These are phyloP conservation scores for Euptelea pleiosperma DNA, from an alignment of 164 flowering plant species.

Conservation along the genomic window DNA sequence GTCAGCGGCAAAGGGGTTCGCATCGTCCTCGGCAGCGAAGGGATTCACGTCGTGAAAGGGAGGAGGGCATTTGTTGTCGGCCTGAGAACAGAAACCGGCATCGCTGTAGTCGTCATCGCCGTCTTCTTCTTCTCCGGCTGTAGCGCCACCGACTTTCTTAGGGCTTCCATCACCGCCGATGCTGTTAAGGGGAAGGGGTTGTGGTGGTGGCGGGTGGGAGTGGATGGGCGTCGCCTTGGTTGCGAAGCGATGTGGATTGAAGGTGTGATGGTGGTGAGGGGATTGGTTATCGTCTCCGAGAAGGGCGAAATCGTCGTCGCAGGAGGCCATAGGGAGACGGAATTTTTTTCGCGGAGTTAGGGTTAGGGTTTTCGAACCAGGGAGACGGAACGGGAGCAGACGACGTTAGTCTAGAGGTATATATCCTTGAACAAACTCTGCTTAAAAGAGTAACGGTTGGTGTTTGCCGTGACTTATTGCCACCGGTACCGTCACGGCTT, in stretches of 20 bases:
- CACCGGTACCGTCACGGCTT: constrained; percentile 36
- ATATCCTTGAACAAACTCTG: constrained; percentile 13
- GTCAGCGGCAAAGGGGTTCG: constrained; percentile 31
- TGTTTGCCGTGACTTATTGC: constrained; percentile 21
- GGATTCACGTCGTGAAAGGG: constrained; percentile 22
- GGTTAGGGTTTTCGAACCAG: constrained; percentile 22
- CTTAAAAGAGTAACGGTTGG: constrained; percentile 32
- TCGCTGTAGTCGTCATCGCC: constrained; percentile 28
- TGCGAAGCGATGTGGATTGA: constrained; percentile 10
- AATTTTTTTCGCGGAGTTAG: constrained; percentile 5
- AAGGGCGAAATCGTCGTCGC: constrained; percentile 38
- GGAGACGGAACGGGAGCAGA: constrained; percentile 23
- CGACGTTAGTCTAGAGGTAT: constrained; percentile 45
- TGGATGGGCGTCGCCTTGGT: constrained; percentile 6
- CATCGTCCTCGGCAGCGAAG: constrained; percentile 27
- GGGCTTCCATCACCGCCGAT: constrained; percentile 6
- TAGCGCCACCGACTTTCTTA: constrained; percentile 17
- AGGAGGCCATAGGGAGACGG: constrained; percentile 34
- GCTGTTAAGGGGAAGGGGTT: not conserved
- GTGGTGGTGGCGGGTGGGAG: constrained; percentile 8
- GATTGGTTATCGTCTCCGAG: constrained; percentile 14
- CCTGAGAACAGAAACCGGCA: constrained; percentile 33
- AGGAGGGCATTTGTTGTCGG: constrained; percentile 12
- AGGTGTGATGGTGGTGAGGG: constrained; percentile 11
- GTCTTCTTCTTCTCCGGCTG: constrained; percentile 24